A percentile compares a stretch with the other conserved stretches of the same genome.
These are phyloP conservation scores for Lentinula novae-zelandiae DNA, from an alignment of 1,284 basidiomycete genomes.

Conservation along the genomic window DNA sequence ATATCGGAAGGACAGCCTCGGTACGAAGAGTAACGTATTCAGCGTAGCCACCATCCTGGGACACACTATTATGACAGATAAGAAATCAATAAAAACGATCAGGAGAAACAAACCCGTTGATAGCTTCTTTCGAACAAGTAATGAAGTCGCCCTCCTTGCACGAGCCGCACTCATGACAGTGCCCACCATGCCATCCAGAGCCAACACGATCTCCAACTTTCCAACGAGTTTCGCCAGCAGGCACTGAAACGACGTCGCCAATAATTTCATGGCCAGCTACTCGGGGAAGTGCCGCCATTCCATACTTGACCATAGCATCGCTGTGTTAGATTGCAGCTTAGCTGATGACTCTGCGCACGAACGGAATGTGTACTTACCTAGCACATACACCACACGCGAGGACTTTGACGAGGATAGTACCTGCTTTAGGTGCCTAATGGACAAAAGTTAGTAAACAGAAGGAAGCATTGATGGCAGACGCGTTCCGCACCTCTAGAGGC, in stretches of 20 bases:
- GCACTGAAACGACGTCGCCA: neutral
- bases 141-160: slow-evolving; percentile 5
- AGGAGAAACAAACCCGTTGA: neutral
- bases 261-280: neutral
- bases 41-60: slow-evolving; percentile 3
- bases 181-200: slow-evolving; percentile 3
- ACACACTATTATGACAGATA: neutral
- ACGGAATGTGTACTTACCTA: neutral
- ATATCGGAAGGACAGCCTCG: neutral
- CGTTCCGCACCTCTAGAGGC: neutral
- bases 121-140: neutral
- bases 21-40: slow-evolving; percentile 4
- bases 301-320: neutral
- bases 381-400: slow-evolving; percentile 5
- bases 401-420: slow-evolving; percentile 1
- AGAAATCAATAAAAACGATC: neutral
- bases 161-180: neutral
- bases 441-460: neutral
- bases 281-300: neutral
- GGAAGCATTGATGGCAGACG: neutral
- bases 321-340: neutral
- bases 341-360: neutral
- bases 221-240: neutral
- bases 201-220: slow-evolving; percentile 5
- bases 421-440: neutral